Base-by-base conservation (phyloP, 2,329 filamentous ascomycete species). In the Clarireedia homoeocarpa region DNA sequence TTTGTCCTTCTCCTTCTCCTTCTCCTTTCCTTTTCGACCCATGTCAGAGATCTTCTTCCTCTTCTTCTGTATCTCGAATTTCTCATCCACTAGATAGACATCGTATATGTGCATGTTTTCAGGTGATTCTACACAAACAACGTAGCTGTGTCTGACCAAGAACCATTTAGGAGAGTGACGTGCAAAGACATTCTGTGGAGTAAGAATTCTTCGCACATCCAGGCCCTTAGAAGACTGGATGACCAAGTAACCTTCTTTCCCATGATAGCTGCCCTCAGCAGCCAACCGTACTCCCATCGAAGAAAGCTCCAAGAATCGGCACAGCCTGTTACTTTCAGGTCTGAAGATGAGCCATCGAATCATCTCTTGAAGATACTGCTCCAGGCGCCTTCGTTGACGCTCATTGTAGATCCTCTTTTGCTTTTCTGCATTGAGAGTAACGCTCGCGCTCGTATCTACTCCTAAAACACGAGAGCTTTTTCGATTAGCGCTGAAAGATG, bases 81-180 rank as follows among this genome's bases (percentile, higher is more conserved):
- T 86, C 1, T 88, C 80, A 68, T 99, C 94, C 26, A 97, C 89
- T n/a, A 99, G 79, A 71, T 96, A 97, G 23, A 99, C 94, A 72
- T 99, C 95, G 70, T 96, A 96, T 36, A 97, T 95, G 66, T 96
- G 92, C 88, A 97, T 95, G 65, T 95, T 95, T 70, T 97, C 92
- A 0, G 94, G 94, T 0, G 94, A 96, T 69, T 97, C 92, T n/a
- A 97, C 91, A 64, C 92, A 96, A 46, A 96, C 92, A 58, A 99
- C 86, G 67, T 99, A 99, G 74, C 91, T 97, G 71, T 97, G 91
- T 51, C 94, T 81, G n/a, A 99, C 91, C 20, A 97, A 77, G 69
- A 99, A 99, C 94, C 94, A 99, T 71, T 96, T 96, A 17, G 91
- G 89, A 59, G 84, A 87, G 71, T 96, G 91, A 12, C 91, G 83